Evolutionary conservation across 2,329 filamentous ascomycete genomes (phyloP).

Genomic region (Epicoccum nigrum): DNA sequence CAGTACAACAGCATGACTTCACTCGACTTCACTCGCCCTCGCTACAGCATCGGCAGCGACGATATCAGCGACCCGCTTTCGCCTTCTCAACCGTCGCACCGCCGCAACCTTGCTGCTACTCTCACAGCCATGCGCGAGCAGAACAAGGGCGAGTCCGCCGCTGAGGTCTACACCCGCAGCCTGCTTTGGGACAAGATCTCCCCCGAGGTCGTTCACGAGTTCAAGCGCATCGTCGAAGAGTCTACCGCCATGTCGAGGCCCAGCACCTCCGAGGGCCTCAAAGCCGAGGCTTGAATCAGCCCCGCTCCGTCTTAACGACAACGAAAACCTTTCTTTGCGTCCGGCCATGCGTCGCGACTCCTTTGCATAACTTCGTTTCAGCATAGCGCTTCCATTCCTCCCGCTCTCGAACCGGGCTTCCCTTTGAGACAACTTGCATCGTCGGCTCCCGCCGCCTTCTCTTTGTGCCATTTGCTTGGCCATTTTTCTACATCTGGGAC

Average conservation of each 20-base stretch:
- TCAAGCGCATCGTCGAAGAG: conserved; percentile 88
- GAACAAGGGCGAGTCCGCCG: conserved; percentile 71
- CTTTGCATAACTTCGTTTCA: conserved; percentile 39
- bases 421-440: conserved; percentile 41
- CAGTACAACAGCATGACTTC: conserved; percentile 88
- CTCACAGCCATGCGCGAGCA: conserved; percentile 77
- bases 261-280: conserved; percentile 42
- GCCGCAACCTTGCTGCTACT: conserved; percentile 79
- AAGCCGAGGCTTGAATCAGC: conserved; percentile 39
- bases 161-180: conserved; percentile 91
- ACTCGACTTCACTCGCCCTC: conserved; percentile 68
- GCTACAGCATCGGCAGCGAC: conserved; percentile 58
- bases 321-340: conserved; percentile 30
- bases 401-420: conserved; percentile 28
- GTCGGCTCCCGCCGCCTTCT: conserved; percentile 34
- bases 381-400: conserved; percentile 45
- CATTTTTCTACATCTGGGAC: conserved; percentile 38
- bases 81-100: conserved; percentile 59
- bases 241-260: conserved; percentile 56
- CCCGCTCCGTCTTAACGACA: background rate
- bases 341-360: conserved; percentile 19
- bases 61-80: conserved; percentile 47
- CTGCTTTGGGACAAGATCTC: conserved; percentile 95
- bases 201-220: conserved; percentile 86
- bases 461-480: conserved; percentile 29